phyloP scores from a whole-genome alignment of 192 early-diverging fungal genomes.

The Linnemannia elongata region DNA sequence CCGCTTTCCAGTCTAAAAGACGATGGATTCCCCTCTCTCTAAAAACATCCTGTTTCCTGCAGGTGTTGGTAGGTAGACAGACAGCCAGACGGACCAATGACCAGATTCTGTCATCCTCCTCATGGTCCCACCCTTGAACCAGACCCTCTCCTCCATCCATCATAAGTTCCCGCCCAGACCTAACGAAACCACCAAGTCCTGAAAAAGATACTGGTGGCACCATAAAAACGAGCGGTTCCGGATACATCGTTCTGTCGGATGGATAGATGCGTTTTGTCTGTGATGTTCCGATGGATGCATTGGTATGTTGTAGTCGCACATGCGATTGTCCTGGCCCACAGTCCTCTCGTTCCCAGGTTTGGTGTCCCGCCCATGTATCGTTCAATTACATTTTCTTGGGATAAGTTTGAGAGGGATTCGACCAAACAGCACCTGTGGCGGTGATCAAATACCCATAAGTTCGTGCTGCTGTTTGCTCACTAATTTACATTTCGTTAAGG shows the following conservation, averaged over 20 bases:
- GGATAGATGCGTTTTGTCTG: background rate
- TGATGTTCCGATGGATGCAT: slow-evolving; percentile 35
- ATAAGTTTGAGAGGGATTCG: slow-evolving; percentile 52
- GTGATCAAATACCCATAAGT: slow-evolving; percentile 5
- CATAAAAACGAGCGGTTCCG: background rate
- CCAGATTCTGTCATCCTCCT: background rate
- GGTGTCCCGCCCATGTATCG: background rate
- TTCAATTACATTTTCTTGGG: slow-evolving; percentile 44
- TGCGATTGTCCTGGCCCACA: background rate
- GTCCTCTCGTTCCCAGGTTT: background rate
- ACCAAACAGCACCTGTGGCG: background rate
- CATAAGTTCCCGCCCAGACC: background rate
- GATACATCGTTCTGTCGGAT: slow-evolving; percentile 7
- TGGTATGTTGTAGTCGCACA: background rate
- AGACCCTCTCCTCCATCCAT: background rate
- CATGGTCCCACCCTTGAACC: background rate
- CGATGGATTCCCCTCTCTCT: background rate
- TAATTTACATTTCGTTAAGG: slow-evolving; percentile 18
- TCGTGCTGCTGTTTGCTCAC: background rate
- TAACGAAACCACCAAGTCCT: background rate
- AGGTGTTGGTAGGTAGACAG: background rate
- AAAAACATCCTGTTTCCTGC: background rate
- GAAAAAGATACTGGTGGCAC: background rate
- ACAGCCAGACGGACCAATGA: background rate
- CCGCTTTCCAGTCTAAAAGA: background rate